Base-by-base conservation (phyloP, 352 stramenopile species). In the Phytophthora ramorum region DNA sequence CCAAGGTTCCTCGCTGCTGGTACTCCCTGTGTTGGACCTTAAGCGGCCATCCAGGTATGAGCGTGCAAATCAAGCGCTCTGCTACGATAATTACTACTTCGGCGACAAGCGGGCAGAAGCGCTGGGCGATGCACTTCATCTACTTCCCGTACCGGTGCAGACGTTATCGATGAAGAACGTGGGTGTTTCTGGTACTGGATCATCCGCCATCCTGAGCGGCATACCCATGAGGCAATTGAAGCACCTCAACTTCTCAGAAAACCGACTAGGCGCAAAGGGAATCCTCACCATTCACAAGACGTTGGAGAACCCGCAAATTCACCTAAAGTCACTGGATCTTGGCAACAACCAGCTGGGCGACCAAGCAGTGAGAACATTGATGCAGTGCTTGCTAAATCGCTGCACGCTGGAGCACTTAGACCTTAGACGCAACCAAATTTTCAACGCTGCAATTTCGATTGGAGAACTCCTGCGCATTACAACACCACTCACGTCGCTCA, bases 51-150 rank as follows among this genome's bases (percentile, higher is more conserved):
- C 56, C 1, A 71, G 81, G 6, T 90, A 90, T 34, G 76, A 91
- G 26, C 47, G 40, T 24, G 55, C 57, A 16, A 73, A 56, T 0
- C 80, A 83, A 34, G 50, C 71, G 6, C 73, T 93, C 12, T 61
- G 73, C 0, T 93, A 85, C 40, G 78, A 87, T 63, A 91, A 93
- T 57, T 93, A 91, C 56, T 93, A 87, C 61, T 86, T 93, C 50
- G 82, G 85, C 7, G 82, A 91, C 54, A 76, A 86, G 43, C 78
- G 82, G 1, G 82, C 85, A 1, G 77, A 90, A 28, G 82, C 85
- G 0, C 69, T 93, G 26, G 85, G 85, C 1, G 66, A 83, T 24
- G 79, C 85, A 6, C 67, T 93, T 9, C 72, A 87, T 28, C 54
- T 91, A 0, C 59, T 93, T 12, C 77, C 82, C 8, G 68, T 90